Conservation (phyloP, 1,139 yeast species). For the Scheffersomyces titani region DNA sequence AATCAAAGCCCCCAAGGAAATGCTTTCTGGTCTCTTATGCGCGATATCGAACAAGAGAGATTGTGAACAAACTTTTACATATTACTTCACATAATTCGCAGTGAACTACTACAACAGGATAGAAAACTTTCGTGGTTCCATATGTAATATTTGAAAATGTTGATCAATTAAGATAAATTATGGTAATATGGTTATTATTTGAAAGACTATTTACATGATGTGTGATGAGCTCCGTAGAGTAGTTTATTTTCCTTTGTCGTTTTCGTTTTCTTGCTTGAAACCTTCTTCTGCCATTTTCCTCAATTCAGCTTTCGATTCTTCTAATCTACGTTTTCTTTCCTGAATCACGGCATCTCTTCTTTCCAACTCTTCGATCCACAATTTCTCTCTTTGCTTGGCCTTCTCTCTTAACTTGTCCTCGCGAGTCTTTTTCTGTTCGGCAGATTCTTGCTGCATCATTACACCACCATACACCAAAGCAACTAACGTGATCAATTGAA, state of each 20-base stretch:
- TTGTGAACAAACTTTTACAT: too few species aligned
- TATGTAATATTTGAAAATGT: too few species aligned
- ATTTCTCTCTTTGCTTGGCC: conserved; percentile 79
- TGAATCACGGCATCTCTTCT: conserved; percentile 77
- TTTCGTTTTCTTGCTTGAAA: conserved; percentile 21
- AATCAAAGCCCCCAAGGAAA: too few species aligned
- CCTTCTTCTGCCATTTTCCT: conserved; percentile 43
- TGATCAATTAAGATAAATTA: background rate
- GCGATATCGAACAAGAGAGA: too few species aligned
- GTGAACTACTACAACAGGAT: too few species aligned
- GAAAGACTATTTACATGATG: background rate
- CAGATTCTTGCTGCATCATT: conserved; percentile 51
- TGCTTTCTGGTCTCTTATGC: too few species aligned
- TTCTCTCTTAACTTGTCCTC: conserved; percentile 66
- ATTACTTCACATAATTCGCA: too few species aligned
- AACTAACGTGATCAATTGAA: conserved; percentile 79
- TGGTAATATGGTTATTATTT: background rate
- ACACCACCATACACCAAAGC: conserved; percentile 83
- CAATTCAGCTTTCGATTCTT: conserved; percentile 41
- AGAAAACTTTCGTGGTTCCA: too few species aligned
- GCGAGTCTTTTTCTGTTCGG: conserved; percentile 46
- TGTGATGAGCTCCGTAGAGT: background rate
- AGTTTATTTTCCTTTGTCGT: background rate
- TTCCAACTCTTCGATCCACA: conserved; percentile 90
- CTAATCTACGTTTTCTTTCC: conserved; percentile 54